Percentiles rank a stretch among this genome's conserved stretches.
Conservation (phyloP, 2,329 filamentous ascomycete species). For the Aspergillus floridensis region DNA sequence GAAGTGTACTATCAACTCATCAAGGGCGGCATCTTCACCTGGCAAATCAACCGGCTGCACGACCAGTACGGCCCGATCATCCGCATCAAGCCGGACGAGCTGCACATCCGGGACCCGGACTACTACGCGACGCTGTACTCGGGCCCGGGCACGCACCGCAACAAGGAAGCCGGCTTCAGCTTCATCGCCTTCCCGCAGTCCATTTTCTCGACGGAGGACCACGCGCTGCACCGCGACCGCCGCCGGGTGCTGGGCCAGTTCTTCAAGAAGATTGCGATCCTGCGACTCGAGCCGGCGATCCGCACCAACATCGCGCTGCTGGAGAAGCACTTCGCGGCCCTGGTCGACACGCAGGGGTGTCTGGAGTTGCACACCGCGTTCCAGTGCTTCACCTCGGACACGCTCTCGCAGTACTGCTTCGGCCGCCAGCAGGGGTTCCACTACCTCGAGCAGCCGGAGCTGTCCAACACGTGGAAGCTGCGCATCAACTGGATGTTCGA, state of each 20-base stretch:
- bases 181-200: not conserved
- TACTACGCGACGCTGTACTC: constrained; percentile 3
- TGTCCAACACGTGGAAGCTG: not conserved
- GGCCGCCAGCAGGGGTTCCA: not conserved
- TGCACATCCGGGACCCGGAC: constrained; percentile 3
- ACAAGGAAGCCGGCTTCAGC: not conserved
- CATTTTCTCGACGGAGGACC: not conserved
- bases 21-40: not conserved
- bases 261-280: constrained; percentile 4
- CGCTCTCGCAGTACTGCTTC: not conserved
- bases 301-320: not conserved
- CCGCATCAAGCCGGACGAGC: constrained; percentile 3
- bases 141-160: not conserved
- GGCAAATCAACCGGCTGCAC: constrained; percentile 1
- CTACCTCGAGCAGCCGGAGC: not conserved
- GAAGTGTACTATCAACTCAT: constrained; percentile 9
- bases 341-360: not conserved
- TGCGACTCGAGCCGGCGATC: not conserved
- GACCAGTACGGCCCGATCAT: constrained; percentile 1
- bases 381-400: not conserved
- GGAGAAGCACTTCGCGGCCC: not conserved
- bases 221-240: constrained; percentile 1
- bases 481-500: not conserved
- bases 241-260: not conserved
- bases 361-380: constrained; percentile 8